phyloP scores from a whole-genome alignment of 305 asterid genomes.

The Fraxinus dipetala region DNA sequence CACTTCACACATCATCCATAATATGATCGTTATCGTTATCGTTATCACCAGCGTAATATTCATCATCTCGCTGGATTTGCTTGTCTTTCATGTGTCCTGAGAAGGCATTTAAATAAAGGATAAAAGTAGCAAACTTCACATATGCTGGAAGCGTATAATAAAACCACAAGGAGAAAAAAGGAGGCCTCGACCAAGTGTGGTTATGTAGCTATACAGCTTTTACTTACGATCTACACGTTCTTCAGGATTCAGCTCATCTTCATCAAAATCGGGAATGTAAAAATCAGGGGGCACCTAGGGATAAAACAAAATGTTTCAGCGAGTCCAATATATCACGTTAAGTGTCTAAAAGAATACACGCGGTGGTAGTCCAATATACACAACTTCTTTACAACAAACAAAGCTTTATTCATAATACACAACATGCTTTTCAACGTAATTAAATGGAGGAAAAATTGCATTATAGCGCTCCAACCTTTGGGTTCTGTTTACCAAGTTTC shows the following conservation, averaged over 20 bases:
- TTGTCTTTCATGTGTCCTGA: constrained; percentile 82
- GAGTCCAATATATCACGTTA: neutral
- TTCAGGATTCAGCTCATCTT: constrained; percentile 85
- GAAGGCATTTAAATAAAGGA: constrained; percentile 15
- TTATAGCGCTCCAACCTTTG: neutral
- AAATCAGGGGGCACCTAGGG: constrained; percentile 93
- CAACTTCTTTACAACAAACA: neutral
- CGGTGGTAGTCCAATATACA: neutral
- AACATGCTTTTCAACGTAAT: neutral
- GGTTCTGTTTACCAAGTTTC: neutral
- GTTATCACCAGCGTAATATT: constrained; percentile 84
- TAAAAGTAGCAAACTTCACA: neutral
- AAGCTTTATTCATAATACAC: constrained; percentile 10
- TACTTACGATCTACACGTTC: constrained; percentile 82
- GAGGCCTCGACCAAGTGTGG: neutral
- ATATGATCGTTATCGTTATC: constrained; percentile 92
- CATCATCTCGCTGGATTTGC: constrained; percentile 91
- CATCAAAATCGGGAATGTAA: constrained; percentile 85
- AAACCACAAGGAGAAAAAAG: neutral
- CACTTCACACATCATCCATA: constrained; percentile 55
- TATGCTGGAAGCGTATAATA: neutral
- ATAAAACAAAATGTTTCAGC: constrained; percentile 15
- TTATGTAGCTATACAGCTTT: neutral
- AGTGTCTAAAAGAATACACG: neutral
- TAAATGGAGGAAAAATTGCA: neutral